Evolutionary conservation across 2,329 filamentous ascomycete genomes (phyloP), one percentile per base, ranked within the genome.

Genomic region (Rosellinia necatrix): DNA sequence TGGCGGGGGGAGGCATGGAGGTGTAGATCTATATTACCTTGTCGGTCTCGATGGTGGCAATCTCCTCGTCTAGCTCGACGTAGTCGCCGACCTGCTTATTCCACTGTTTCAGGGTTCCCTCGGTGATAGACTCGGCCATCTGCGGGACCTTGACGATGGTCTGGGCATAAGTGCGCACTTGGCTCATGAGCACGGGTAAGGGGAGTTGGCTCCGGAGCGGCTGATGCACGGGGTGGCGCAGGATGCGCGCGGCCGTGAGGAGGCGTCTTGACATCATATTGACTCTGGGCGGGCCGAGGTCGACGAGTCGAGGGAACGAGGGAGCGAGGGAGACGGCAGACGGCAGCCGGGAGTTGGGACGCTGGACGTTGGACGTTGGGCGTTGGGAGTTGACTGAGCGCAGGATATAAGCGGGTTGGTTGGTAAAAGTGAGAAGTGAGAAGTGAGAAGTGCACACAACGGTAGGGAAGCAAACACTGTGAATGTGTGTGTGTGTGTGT

Each of bases 81-180:
- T 86, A 92, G 73, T 99, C 94, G 69, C 94, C 94, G 67, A 97
- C 80, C 77, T 93, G 74, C 74, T 97, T 97, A 69, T 85, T 89
- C 81, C 92, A 97, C 72, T 96, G 92, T 78, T 96, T 97, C 70
- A 99, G 75, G 19, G 94, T 99, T 59, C 94, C 94, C 76, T 99
- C 94, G 40, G 91, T 96, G 74, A 99, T 97, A 46, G 94, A 97
- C 76, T 99, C 94, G 62, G 94, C 94, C 94, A 99, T 97, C 72
- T 94, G 85, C 29, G 94, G 94, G 65, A 97, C 94, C 78, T 97
- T 93, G 74, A 99, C 86, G 62, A 93, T 78, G 65, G 85, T 88
- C 71, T 96, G 91, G 72, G 92, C 92, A 70, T 87, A 87, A 63
- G 68, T 80, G 64, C 84, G 82, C 49, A 84, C 78, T 68, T 85